A percentile compares a stretch with the other conserved stretches of the same genome.
Conservation (phyloP, 2,329 filamentous ascomycete species). For the Lasiodiplodia gonubiensis region DNA sequence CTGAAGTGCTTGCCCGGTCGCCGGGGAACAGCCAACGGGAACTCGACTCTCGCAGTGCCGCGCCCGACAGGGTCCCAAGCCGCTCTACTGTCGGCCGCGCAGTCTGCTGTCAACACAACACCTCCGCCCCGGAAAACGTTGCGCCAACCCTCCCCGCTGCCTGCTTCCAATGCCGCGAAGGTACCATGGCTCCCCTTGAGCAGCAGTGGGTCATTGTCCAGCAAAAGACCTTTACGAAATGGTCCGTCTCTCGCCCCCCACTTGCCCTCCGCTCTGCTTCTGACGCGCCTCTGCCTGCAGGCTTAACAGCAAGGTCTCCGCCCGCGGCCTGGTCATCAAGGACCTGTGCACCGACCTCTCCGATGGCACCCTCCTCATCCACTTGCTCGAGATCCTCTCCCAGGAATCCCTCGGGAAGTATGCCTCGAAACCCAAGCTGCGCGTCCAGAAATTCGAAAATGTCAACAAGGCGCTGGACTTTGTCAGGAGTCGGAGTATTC, state of each 20-base stretch:
- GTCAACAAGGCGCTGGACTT: conserved; percentile 95
- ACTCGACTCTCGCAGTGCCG: conserved; percentile 14
- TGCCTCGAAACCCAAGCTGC: conserved; percentile 92
- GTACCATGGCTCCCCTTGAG: conserved; percentile 57
- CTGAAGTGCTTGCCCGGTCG: conserved; percentile 14
- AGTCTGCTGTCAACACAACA: conserved; percentile 23
- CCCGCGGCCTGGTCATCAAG: conserved; percentile 77
- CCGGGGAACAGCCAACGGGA: conserved; percentile 21
- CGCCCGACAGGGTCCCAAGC: conserved; percentile 27
- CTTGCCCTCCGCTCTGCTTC: conserved; percentile 16
- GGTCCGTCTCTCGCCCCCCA: conserved; percentile 57
- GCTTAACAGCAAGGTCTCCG: conserved; percentile 94
- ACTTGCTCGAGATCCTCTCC: conserved; percentile 94
- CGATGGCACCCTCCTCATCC: conserved; percentile 94
- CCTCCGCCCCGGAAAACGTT: neutral
- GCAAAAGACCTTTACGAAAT: conserved; percentile 99
- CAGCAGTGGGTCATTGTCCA: conserved; percentile 78
- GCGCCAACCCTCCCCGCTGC: conserved; percentile 6
- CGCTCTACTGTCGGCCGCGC: conserved; percentile 22
- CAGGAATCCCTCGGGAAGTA: conserved; percentile 95
- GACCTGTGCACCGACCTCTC: conserved; percentile 89
- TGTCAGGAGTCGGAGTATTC: conserved; percentile 87
- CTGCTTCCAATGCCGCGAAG: conserved; percentile 27
- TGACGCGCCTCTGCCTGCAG: conserved; percentile 52
- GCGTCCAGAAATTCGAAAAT: conserved; percentile 97